These are phyloP conservation scores for Apiosordaria backusii DNA, from an alignment of 495 filamentous ascomycete species.

Conservation along the genomic window DNA sequence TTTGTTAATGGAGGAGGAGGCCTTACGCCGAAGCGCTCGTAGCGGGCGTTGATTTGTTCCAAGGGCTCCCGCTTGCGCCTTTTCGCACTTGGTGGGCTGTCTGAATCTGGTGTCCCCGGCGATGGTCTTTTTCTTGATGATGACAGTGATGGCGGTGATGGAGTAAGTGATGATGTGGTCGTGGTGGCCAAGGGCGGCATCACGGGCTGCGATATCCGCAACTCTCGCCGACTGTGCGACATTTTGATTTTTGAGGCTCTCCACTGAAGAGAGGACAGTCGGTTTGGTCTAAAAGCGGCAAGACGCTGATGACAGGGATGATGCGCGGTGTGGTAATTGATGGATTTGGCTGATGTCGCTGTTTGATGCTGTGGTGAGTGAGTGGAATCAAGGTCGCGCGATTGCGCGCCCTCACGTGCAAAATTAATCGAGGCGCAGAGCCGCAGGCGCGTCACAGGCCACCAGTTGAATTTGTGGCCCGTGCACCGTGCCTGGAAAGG, in stretches of 20 bases:
- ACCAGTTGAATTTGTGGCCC: neutral
- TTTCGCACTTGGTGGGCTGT: neutral
- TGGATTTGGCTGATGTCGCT: neutral
- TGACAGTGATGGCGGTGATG: neutral
- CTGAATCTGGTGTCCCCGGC: neutral
- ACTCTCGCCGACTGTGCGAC: neutral
- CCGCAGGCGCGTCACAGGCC: neutral
- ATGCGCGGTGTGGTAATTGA: conserved; percentile 1
- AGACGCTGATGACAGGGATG: conserved; percentile 1
- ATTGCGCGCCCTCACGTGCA: neutral
- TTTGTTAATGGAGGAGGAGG: conserved; percentile 16
- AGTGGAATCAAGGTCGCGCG: neutral
- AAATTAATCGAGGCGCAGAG: neutral
- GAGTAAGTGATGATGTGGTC: neutral
- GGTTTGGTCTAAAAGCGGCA: neutral
- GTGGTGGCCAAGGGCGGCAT: neutral
- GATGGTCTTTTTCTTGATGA: conserved; percentile 1
- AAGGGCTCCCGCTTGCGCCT: neutral
- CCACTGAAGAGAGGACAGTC: neutral
- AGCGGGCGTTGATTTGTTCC: neutral
- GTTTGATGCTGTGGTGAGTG: neutral
- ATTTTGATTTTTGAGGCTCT: neutral
- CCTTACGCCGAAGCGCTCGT: conserved; percentile 4
- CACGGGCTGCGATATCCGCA: neutral
- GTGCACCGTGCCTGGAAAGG: neutral